Conservation (phyloP, 192 early-diverging fungal species). For the Pilaira anomala region DNA sequence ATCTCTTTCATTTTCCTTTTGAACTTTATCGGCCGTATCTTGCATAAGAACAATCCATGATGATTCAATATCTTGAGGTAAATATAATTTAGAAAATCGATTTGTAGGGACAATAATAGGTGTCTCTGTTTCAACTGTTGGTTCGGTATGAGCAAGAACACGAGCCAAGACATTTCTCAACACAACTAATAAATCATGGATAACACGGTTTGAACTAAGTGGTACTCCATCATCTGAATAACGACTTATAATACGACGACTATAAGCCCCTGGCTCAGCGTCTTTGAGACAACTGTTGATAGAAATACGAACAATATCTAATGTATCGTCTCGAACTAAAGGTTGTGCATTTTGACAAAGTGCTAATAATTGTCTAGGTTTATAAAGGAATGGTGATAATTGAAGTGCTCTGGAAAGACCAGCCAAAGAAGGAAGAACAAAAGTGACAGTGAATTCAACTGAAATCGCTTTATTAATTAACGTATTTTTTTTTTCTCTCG, state of each 20-base stretch:
- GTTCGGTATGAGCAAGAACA: slow-evolving; percentile 33
- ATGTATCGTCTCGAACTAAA: slow-evolving; percentile 44
- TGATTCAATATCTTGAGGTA: slow-evolving; percentile 29
- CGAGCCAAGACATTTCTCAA: slow-evolving; percentile 54
- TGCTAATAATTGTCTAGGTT: slow-evolving; percentile 44
- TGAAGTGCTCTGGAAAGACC: slow-evolving; percentile 55
- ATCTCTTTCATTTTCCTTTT: slow-evolving; percentile 15
- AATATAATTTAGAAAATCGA: slow-evolving; percentile 1
- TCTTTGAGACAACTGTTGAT: slow-evolving; percentile 38
- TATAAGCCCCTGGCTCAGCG: slow-evolving; percentile 39
- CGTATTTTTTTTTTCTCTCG: background rate
- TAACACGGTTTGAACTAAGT: slow-evolving; percentile 52
- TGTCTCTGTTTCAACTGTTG: background rate
- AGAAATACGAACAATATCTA: slow-evolving; percentile 43
- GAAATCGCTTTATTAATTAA: background rate
- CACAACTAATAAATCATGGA: slow-evolving; percentile 47
- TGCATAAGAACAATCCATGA: slow-evolving; percentile 41
- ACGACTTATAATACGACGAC: slow-evolving; percentile 43
- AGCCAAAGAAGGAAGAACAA: slow-evolving; percentile 57
- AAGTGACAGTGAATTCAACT: slow-evolving; percentile 48
- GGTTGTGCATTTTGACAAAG: slow-evolving; percentile 46
- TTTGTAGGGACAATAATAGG: background rate
- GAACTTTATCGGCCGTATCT: slow-evolving; percentile 3
- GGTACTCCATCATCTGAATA: slow-evolving; percentile 45
- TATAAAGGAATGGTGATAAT: slow-evolving; percentile 41